Evolutionary conservation across 306 rosid species (phyloP), one percentile per base, ranked within the genome.

Genomic region (Fagus crenata): DNA sequence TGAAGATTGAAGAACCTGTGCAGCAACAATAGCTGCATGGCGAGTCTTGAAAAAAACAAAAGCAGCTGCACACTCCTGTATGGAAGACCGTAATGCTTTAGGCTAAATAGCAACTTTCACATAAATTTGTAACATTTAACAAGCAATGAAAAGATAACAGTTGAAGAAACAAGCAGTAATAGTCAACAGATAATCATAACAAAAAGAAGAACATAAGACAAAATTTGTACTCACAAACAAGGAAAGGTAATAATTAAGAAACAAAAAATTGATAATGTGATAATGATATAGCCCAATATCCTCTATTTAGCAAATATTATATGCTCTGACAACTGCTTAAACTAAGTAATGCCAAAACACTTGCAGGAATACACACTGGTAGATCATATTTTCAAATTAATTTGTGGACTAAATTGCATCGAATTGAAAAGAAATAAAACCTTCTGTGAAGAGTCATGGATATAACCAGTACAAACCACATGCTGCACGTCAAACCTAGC

Each of bases 31-130:
- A 54, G 99, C 96, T 78, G 90, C 96, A 80, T 88, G 88, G 49
- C 99, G 93, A 81, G 84, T 92, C 87, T 88, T 95, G 89, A 95
- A 95, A 86, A 92, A 95, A 74, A 95, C 98, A 54, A 95, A 92
- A 69, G 99, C 98, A 68, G 99, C 88, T 51, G 96, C 91, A 39
- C 93, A 88, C 73, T 89, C 98, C 99, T 95, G 89, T 77, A 79
- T 76, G 69, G 53, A 71, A 78, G 61, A 64, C 74, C 36, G 49
- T 61, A 63, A 71, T 42, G 32, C 18, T 49, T 74, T 46, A 75
- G 60, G 37, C 67, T 6, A 54, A 17, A 4, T 63, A 28, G 41
- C 5, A 49, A 69, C 46, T 36, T 61, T 18, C 56, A 36, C 61
- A 49, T 33, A 75, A 7, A 6, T 2, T 49, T 36, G 8, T 7